Evolutionary conservation across 1,284 basidiomycete genomes (phyloP).

Genomic region (Ustilago trichophora): DNA sequence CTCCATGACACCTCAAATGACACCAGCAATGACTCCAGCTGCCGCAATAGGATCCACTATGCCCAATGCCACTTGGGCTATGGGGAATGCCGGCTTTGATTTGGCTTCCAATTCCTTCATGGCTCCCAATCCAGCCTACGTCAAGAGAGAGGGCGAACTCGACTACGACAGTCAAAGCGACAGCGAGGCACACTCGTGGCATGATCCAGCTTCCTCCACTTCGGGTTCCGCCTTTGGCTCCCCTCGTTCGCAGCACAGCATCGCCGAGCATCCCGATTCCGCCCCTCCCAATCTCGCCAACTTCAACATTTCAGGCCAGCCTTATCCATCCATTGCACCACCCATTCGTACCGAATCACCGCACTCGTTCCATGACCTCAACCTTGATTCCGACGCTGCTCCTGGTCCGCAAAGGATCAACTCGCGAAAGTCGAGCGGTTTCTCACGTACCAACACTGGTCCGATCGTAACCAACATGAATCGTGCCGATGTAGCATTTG

Average conservation of each 20-base stretch:
- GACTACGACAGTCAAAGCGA: slow-evolving; percentile 50
- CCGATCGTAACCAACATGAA: slow-evolving; percentile 53
- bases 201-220: slow-evolving; percentile 28
- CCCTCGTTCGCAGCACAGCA: slow-evolving; percentile 28
- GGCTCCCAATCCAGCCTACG: slow-evolving; percentile 24
- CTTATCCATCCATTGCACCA: slow-evolving; percentile 13
- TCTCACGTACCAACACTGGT: slow-evolving; percentile 45
- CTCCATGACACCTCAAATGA: slow-evolving; percentile 21
- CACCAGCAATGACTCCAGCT: background rate
- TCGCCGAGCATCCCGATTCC: slow-evolving; percentile 23
- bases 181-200: slow-evolving; percentile 37
- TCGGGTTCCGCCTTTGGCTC: slow-evolving; percentile 29
- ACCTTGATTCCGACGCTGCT: slow-evolving; percentile 31
- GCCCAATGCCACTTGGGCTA: slow-evolving; percentile 24
- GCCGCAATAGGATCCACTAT: slow-evolving; percentile 14
- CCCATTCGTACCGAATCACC: slow-evolving; percentile 46
- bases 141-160: slow-evolving; percentile 33
- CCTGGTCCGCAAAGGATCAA: slow-evolving; percentile 29
- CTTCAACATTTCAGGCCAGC: slow-evolving; percentile 24
- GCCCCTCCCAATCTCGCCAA: slow-evolving; percentile 34
- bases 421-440: slow-evolving; percentile 37
- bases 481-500: slow-evolving; percentile 16
- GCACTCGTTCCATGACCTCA: slow-evolving; percentile 33
- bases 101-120: slow-evolving; percentile 20
- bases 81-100: slow-evolving; percentile 23